phyloP scores from a whole-genome alignment of 140 eudicot genomes.

The Oenanthe javanica region DNA sequence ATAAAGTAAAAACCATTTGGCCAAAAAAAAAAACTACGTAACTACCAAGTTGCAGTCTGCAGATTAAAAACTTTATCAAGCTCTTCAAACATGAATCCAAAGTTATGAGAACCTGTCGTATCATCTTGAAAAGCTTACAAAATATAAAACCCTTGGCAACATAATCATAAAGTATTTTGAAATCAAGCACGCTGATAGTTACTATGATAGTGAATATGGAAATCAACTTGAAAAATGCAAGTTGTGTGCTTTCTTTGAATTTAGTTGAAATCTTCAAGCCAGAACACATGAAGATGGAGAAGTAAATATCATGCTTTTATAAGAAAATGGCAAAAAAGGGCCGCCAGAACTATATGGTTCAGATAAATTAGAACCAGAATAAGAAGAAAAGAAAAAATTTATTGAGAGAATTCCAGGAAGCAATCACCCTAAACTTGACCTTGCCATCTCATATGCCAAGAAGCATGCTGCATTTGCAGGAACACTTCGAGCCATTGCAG shows the following conservation, averaged over 20 bases:
- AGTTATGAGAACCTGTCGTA: not conserved
- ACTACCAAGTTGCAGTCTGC: not conserved
- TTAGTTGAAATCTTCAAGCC: not conserved
- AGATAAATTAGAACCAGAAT: not conserved
- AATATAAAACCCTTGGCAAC: not conserved
- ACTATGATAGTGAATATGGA: not conserved
- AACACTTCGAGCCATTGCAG: conserved; percentile 91
- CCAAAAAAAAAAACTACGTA: too few relatives aligned
- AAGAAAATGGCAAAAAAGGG: not conserved
- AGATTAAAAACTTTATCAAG: not conserved
- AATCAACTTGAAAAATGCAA: not conserved
- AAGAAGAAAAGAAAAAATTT: not conserved
- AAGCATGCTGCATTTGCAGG: conserved; percentile 98
- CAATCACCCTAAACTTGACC: conserved; percentile 66
- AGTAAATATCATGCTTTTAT: not conserved
- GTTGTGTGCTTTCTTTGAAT: not conserved
- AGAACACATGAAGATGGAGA: not conserved
- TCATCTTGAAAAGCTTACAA: not conserved
- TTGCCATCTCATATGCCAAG: conserved; percentile 81
- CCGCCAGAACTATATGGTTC: not conserved
- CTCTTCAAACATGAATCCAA: not conserved
- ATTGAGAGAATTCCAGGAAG: not conserved
- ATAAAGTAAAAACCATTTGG: too few relatives aligned
- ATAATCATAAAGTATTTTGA: not conserved
- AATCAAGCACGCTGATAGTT: not conserved